Conservation (phyloP, 179 eudicot species). For the Silene vulgaris region DNA sequence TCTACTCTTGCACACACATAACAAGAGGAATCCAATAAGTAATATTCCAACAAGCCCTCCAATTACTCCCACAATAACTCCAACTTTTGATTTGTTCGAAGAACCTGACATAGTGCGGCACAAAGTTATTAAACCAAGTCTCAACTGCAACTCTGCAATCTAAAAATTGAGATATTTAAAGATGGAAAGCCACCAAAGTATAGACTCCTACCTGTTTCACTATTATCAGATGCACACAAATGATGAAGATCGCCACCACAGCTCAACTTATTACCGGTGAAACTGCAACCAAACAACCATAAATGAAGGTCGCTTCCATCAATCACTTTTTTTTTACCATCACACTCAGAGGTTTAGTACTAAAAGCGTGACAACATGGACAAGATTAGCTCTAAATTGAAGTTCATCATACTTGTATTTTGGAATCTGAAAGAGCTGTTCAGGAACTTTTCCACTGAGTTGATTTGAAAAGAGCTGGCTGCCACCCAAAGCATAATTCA, state of each 20-base stretch:
- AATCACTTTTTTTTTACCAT: neutral
- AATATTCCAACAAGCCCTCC: slow-evolving; percentile 49
- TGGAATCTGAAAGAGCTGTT: slow-evolving; percentile 47
- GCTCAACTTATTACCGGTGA: slow-evolving; percentile 61
- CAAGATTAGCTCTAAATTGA: neutral
- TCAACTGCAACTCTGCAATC: neutral
- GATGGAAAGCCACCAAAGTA: neutral
- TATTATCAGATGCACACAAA: slow-evolving; percentile 50
- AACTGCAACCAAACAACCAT: slow-evolving; percentile 42
- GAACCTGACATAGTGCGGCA: slow-evolving; percentile 37
- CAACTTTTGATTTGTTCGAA: slow-evolving; percentile 50
- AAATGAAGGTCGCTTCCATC: slow-evolving; percentile 7
- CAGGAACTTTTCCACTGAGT: slow-evolving; percentile 69
- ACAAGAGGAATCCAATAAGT: slow-evolving; percentile 45
- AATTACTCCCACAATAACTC: slow-evolving; percentile 49
- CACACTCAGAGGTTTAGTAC: neutral
- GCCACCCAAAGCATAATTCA: slow-evolving; percentile 28
- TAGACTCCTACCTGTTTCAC: slow-evolving; percentile 20
- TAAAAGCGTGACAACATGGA: neutral
- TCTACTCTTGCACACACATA: slow-evolving; percentile 51
- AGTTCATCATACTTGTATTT: slow-evolving; percentile 60
- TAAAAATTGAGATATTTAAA: neutral
- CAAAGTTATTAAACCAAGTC: slow-evolving; percentile 6
- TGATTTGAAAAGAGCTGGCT: slow-evolving; percentile 79
- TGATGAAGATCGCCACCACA: slow-evolving; percentile 50